Evolutionary conservation across 257 asterid genomes (phyloP).

Genomic region (Voacanga thouarsii): DNA sequence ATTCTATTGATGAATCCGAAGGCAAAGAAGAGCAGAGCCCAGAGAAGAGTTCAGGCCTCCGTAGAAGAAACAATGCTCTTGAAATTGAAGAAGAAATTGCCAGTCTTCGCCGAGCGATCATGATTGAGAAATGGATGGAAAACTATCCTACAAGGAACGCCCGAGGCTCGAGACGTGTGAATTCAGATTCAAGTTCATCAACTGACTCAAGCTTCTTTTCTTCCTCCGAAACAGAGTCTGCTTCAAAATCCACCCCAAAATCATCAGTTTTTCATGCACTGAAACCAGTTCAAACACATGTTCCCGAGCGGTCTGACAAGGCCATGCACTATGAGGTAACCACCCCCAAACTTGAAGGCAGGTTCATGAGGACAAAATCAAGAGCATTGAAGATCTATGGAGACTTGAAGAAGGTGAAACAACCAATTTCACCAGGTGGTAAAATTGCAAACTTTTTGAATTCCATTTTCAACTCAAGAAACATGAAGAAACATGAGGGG

Average conservation of each 20-base stretch:
- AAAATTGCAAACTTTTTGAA: constrained; percentile 56
- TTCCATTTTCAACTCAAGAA: constrained; percentile 65
- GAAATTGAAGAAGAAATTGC: constrained; percentile 52
- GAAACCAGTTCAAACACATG: constrained; percentile 14
- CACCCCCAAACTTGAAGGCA: constrained; percentile 23
- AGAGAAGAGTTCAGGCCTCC: neutral
- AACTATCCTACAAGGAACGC: constrained; percentile 20
- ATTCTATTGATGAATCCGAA: constrained; percentile 60
- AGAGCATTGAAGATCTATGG: constrained; percentile 37
- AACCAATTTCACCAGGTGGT: constrained; percentile 48
- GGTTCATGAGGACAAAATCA: constrained; percentile 36
- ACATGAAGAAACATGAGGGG: constrained; percentile 36
- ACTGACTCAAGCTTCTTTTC: constrained; percentile 66
- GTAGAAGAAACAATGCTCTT: constrained; percentile 22
- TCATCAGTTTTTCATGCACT: constrained; percentile 15
- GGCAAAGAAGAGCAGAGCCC: constrained; percentile 4
- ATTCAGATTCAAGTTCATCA: constrained; percentile 56
- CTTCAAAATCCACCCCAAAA: constrained; percentile 41
- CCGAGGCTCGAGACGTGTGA: constrained; percentile 32
- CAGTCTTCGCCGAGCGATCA: constrained; percentile 67
- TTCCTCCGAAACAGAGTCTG: constrained; percentile 57
- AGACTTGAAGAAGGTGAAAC: constrained; percentile 42
- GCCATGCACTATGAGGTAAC: constrained; percentile 10
- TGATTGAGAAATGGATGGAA: constrained; percentile 84
- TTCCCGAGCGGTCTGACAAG: constrained; percentile 14